Conservation (phyloP, 345 rosid genomes). For the Combretum micranthum region DNA sequence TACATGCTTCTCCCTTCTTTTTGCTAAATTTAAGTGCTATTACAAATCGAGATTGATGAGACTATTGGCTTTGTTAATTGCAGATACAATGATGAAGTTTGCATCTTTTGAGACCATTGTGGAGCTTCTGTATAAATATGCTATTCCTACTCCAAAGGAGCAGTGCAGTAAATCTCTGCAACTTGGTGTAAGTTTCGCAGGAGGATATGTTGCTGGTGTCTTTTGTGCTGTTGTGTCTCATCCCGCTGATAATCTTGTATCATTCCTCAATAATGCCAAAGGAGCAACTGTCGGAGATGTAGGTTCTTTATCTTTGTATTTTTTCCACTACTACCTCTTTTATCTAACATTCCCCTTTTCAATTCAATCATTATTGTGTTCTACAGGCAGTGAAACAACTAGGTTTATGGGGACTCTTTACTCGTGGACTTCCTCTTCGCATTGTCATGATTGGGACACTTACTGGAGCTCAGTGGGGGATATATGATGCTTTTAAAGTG, state of each 20-base stretch:
- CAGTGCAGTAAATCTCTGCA: conserved; percentile 82
- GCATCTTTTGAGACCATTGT: conserved; percentile 93
- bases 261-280: conserved; percentile 95
- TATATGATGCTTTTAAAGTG: conserved; percentile 97
- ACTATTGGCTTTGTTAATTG: background rate
- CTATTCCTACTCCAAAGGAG: conserved; percentile 74
- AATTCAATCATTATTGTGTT: background rate
- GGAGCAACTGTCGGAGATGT: conserved; percentile 98
- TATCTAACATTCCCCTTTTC: background rate
- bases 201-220: conserved; percentile 91
- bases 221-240: conserved; percentile 87
- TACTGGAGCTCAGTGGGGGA: conserved; percentile 96
- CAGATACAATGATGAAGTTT: conserved; percentile 99
- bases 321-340: background rate
- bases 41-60: background rate
- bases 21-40: background rate
- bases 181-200: conserved; percentile 91
- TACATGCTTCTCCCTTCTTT: background rate
- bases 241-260: conserved; percentile 94
- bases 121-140: conserved; percentile 81
- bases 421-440: conserved; percentile 95
- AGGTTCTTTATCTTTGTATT: conserved; percentile 16
- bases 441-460: conserved; percentile 99
- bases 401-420: conserved; percentile 84
- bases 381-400: conserved; percentile 85